phyloP scores from a whole-genome alignment of 768 basidiomycete genomes.

The Strobilomyces echinocephalus region DNA sequence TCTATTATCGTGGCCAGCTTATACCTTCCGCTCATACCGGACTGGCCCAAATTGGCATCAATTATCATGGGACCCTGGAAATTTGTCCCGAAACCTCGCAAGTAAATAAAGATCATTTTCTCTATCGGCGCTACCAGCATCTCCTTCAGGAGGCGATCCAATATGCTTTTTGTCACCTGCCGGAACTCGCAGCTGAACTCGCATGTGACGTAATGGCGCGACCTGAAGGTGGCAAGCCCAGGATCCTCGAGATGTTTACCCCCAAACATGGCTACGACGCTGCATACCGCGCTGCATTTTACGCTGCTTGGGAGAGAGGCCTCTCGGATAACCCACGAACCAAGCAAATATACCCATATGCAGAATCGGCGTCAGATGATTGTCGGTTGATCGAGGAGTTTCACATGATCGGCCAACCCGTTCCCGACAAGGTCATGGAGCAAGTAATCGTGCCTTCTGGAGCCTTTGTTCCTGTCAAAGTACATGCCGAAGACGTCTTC shows the following conservation, averaged over 20 bases:
- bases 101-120: conserved; percentile 2
- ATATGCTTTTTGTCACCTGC: conserved; percentile 9
- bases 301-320: conserved; percentile 2
- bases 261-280: background rate
- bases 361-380: conserved; percentile 2
- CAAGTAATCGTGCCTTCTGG: conserved; percentile 11
- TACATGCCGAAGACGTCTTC: conserved; percentile 11
- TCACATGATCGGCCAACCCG: conserved; percentile 10
- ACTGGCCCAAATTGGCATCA: conserved; percentile 8
- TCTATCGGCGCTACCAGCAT: conserved; percentile 10
- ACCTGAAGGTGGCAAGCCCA: background rate
- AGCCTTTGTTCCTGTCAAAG: conserved; percentile 9
- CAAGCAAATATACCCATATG: conserved; percentile 5
- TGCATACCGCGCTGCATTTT: conserved; percentile 8
- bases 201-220: conserved; percentile 12
- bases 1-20: conserved; percentile 16
- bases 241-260: background rate
- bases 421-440: conserved; percentile 8
- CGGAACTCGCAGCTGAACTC: conserved; percentile 13
- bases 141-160: conserved; percentile 9
- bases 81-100: conserved; percentile 5
- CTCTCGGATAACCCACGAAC: background rate
- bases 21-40: conserved; percentile 2
- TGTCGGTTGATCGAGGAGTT: conserved; percentile 14
- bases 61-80: conserved; percentile 14